A percentile compares a stretch with the other conserved stretches of the same genome.
Evolutionary conservation across 2,329 filamentous ascomycete genomes (phyloP).

Genomic region (Fusarium fujikuroi): DNA sequence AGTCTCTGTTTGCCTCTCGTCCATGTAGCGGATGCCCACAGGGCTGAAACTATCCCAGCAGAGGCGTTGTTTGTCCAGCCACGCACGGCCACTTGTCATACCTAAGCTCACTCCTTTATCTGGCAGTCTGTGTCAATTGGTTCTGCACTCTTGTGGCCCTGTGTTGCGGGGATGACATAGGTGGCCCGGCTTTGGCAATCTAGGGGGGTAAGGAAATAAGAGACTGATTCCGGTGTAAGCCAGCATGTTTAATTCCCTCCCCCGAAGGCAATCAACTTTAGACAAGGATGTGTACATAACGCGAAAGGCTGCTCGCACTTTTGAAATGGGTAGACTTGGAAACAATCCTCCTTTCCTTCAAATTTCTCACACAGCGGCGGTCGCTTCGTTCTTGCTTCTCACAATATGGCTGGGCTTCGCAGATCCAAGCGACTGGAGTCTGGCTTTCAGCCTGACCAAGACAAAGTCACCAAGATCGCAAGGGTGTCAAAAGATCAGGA

Average conservation of each 20-base stretch:
- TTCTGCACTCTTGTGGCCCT: background rate
- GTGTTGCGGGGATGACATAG: background rate
- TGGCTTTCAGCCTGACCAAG: background rate
- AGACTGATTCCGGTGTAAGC: background rate
- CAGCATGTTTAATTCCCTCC: background rate
- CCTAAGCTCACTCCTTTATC: background rate
- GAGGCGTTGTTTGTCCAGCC: background rate
- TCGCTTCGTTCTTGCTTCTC: background rate
- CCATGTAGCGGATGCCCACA: background rate
- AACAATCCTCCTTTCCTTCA: background rate
- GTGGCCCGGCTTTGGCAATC: background rate
- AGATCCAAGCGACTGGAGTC: background rate
- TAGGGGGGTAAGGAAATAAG: background rate
- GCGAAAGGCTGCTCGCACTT: background rate
- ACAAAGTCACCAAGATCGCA: background rate
- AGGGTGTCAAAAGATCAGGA: background rate
- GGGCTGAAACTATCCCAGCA: background rate
- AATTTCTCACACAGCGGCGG: accelerated
- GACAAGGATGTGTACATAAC: background rate
- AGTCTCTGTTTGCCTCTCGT: background rate
- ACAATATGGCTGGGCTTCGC: background rate
- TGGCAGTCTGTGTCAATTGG: background rate
- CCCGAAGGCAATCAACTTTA: background rate
- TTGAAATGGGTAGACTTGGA: background rate
- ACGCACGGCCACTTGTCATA: background rate